Base-by-base conservation (phyloP, 768 basidiomycete species). In the Calocybe gangraenosa region DNA sequence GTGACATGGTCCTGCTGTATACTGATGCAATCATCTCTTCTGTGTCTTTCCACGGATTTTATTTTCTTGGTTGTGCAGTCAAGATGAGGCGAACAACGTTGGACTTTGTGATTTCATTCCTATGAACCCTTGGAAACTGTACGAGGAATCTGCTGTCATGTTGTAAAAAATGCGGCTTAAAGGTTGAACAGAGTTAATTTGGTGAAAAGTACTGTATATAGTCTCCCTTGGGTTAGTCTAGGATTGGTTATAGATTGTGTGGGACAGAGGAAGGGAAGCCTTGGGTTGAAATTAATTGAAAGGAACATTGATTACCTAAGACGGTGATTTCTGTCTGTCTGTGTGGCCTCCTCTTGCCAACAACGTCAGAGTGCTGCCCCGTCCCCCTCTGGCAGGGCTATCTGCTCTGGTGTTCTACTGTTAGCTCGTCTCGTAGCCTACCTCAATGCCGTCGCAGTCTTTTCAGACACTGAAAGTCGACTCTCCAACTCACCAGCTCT, bases 391-490 rank as follows among this genome's bases (percentile, higher is more conserved):
- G 25, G 25, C 11, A 28, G 37, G 28, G 22, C 47, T 22, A 49
- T 41, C 14, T 32, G 28, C 37, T 48, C 33, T 31, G 17, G 20
- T 23, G 17, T 34, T 6, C 28, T 34, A 18, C 35, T 44, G 22
- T 35, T 30, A 31, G 41, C 23, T 6, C 20, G 19, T 35, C 14
- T 17, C 20, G 11, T 34, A 10, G 28, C 25, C 39, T 35, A 18
- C 17, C 37, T 30, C 48, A 37, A 63, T 63, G 59, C 54, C 61
- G 22, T 56, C 58, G 5, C 34, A 55, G 6, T 46, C 51, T 6
- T 37, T 55, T 21, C 48, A 58, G 14, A 39, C 44, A 19, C 3
- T 32, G 15, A 55, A 54, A 11, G 34, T 50, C 34, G 53, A 55
- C 30, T 42, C 49, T n/a, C 17, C 49, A 40, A 7, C 46, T 35